Conservation (phyloP, 1,284 basidiomycete genomes). For the Cutaneotrichosporon cutaneum region DNA sequence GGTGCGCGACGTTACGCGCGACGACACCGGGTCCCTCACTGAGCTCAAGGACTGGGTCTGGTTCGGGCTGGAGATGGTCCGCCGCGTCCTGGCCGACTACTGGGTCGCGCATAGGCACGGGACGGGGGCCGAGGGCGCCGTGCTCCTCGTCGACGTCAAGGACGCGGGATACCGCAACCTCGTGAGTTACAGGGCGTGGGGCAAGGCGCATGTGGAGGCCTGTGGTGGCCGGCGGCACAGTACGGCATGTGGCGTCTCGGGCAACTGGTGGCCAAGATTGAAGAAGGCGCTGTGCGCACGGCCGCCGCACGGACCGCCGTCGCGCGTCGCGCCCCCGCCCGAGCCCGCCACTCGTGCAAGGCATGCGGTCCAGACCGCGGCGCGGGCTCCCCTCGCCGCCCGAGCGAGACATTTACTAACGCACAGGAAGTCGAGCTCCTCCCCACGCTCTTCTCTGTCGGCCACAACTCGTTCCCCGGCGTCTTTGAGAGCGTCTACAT, state of each 20-base stretch:
- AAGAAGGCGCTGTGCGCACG: neutral
- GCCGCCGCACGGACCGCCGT: neutral
- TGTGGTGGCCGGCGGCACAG: neutral
- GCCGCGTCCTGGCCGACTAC: constrained; percentile 40
- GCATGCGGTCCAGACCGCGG: neutral
- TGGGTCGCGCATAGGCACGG: constrained; percentile 32
- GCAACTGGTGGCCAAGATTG: neutral
- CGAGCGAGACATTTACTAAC: constrained; percentile 2
- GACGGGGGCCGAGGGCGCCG: constrained; percentile 41
- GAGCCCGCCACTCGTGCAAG: neutral
- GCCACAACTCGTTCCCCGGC: constrained; percentile 51
- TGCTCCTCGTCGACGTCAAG: constrained; percentile 46
- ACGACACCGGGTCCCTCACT: constrained; percentile 38
- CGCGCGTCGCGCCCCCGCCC: too few species aligned
- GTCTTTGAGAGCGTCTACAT: constrained; percentile 53
- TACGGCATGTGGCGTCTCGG: neutral
- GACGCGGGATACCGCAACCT: constrained; percentile 51
- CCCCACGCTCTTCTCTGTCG: constrained; percentile 45
- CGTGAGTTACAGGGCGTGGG: constrained; percentile 37
- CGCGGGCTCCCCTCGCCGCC: constrained; percentile 1
- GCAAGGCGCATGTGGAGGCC: neutral
- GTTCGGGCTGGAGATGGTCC: constrained; percentile 47
- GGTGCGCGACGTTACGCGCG: constrained; percentile 37
- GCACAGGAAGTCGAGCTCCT: constrained; percentile 51
- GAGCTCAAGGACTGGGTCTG: constrained; percentile 48